Conservation (phyloP, 2,329 filamentous ascomycete species). For the Emergomyces orientalis region DNA sequence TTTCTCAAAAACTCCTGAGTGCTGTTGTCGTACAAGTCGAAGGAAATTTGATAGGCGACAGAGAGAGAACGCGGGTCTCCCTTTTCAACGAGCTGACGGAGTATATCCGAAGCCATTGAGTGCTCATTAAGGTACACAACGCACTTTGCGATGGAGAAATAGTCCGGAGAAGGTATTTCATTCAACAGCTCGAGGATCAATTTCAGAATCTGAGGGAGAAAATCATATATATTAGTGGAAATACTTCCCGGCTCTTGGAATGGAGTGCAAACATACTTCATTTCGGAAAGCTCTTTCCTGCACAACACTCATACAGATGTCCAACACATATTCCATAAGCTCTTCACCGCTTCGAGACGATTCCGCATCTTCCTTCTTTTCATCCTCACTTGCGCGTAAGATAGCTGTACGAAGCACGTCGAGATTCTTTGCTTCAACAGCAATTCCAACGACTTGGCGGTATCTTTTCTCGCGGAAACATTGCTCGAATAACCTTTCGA, state of each 20-base stretch:
- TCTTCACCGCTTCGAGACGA: conserved; percentile 63
- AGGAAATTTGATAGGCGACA: conserved; percentile 92
- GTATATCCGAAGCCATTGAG: conserved; percentile 77
- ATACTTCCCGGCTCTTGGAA: not conserved
- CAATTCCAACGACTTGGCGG: conserved; percentile 92
- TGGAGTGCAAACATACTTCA: conserved; percentile 39
- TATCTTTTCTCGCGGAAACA: conserved; percentile 82
- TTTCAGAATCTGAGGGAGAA: conserved; percentile 57
- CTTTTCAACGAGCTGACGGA: conserved; percentile 69
- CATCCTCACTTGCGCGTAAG: conserved; percentile 76
- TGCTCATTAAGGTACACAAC: conserved; percentile 93
- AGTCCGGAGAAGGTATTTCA: conserved; percentile 85
- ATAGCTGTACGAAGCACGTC: conserved; percentile 81
- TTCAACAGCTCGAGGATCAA: conserved; percentile 92
- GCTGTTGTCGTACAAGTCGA: conserved; percentile 96
- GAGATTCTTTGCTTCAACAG: conserved; percentile 86
- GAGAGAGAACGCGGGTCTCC: conserved; percentile 70
- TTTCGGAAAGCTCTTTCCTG: conserved; percentile 82
- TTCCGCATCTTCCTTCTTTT: conserved; percentile 57
- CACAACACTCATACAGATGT: conserved; percentile 96
- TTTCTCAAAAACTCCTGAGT: conserved; percentile 94
- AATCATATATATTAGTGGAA: conserved; percentile 4
- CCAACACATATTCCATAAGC: conserved; percentile 89
- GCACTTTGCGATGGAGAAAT: conserved; percentile 96
- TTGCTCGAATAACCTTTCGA: conserved; percentile 82